A percentile compares a stretch with the other conserved stretches of the same genome.
Conservation (phyloP, 768 basidiomycete genomes). For the Dentipellis sp. region DNA sequence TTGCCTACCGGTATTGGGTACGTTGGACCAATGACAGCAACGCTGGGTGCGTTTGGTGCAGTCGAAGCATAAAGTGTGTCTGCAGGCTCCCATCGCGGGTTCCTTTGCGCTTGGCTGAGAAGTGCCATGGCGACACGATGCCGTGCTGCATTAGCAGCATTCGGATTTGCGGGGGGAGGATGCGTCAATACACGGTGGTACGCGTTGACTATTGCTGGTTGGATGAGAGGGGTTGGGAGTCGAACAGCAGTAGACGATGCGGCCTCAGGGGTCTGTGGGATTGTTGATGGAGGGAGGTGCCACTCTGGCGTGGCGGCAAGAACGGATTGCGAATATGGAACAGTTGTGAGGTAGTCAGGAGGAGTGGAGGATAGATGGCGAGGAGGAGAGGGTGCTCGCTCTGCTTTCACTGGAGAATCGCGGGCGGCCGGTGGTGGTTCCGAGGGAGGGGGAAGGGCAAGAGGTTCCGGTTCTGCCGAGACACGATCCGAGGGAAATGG, state of each 20-base stretch:
- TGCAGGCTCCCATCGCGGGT: slow-evolving; percentile 54
- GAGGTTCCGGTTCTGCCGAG: slow-evolving; percentile 22
- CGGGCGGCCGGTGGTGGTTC: slow-evolving; percentile 24
- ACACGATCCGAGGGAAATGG: slow-evolving; percentile 44
- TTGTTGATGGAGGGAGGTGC: slow-evolving; percentile 49
- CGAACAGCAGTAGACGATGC: slow-evolving; percentile 18
- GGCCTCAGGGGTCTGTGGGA: slow-evolving; percentile 8
- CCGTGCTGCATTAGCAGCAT: slow-evolving; percentile 46
- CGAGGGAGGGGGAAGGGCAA: slow-evolving; percentile 27
- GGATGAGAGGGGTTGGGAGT: slow-evolving; percentile 43
- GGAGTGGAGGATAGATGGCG: slow-evolving; percentile 18
- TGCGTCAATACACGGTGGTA: slow-evolving; percentile 76
- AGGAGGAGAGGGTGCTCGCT: slow-evolving; percentile 28
- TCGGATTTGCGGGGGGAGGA: slow-evolving; percentile 41
- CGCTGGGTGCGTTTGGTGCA: slow-evolving; percentile 51
- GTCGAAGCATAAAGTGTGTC: slow-evolving; percentile 54
- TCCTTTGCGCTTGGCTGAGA: slow-evolving; percentile 44
- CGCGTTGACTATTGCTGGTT: slow-evolving; percentile 55
- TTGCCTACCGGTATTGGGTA: slow-evolving; percentile 43
- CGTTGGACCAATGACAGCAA: slow-evolving; percentile 54
- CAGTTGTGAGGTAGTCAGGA: slow-evolving; percentile 62
- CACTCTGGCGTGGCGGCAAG: slow-evolving; percentile 56
- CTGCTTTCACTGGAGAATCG: slow-evolving; percentile 26
- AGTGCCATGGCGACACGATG: slow-evolving; percentile 74
- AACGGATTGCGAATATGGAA: slow-evolving; percentile 68